Conservation (phyloP, 306 rosid genomes). For the Rosa multiflora region DNA sequence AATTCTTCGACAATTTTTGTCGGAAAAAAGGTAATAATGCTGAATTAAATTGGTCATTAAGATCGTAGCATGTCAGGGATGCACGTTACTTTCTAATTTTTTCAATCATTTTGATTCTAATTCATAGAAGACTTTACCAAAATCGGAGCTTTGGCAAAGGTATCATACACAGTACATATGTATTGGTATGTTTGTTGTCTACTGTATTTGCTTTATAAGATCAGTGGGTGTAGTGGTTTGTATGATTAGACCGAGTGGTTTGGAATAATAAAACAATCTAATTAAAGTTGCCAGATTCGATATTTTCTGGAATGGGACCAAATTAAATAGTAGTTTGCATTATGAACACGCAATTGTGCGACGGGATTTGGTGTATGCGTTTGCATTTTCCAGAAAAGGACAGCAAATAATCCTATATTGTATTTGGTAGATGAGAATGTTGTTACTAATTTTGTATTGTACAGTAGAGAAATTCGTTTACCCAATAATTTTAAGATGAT, state of each 20-base stretch:
- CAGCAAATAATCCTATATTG: not conserved
- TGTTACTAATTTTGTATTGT: not conserved
- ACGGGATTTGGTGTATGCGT: not conserved
- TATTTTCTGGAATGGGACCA: not conserved
- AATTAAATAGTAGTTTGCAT: not conserved
- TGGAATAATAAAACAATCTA: not conserved
- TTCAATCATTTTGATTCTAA: not conserved
- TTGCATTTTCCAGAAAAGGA: constrained; percentile 2
- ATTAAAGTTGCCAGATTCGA: not conserved
- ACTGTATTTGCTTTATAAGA: not conserved
- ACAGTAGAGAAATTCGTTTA: not conserved
- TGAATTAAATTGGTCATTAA: not conserved
- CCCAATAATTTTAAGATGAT: not conserved
- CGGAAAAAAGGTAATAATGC: not conserved
- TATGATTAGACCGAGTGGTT: not conserved
- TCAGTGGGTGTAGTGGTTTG: constrained; percentile 5
- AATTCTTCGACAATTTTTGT: not conserved
- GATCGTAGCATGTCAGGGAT: constrained; percentile 11
- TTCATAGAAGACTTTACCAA: not conserved
- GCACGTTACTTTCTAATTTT: constrained; percentile 8
- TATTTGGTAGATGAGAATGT: not conserved
- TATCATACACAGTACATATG: not conserved
- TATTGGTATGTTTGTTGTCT: not conserved
- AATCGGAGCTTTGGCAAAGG: not conserved
- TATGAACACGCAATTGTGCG: not conserved